Conservation (phyloP, 1,284 basidiomycete species). For the Stereum hirsutum region DNA sequence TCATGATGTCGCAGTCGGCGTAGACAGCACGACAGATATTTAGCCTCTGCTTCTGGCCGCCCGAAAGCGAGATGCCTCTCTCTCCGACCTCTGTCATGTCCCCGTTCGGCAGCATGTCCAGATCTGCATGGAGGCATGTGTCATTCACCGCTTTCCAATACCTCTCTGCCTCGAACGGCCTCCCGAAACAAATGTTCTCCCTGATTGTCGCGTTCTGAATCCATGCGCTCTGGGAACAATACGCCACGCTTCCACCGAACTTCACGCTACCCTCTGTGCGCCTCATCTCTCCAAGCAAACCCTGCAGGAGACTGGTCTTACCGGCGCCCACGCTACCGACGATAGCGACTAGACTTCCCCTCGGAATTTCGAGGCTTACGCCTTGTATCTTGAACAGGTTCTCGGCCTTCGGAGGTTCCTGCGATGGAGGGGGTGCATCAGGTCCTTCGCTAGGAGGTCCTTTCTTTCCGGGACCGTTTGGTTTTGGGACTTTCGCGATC, state of each 20-base stretch:
- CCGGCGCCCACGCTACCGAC: constrained; percentile 56
- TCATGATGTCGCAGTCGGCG: constrained; percentile 77
- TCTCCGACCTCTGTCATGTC: constrained; percentile 92
- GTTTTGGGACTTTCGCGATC: constrained; percentile 9
- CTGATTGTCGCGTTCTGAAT: constrained; percentile 65
- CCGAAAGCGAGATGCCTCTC: constrained; percentile 73
- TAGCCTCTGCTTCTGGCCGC: constrained; percentile 73
- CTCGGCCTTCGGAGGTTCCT: neutral
- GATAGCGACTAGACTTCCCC: constrained; percentile 71
- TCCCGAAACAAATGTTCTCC: constrained; percentile 83
- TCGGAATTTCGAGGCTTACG: constrained; percentile 56
- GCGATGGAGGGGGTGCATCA: neutral
- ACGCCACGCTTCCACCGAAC: constrained; percentile 50
- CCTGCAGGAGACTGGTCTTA: constrained; percentile 70
- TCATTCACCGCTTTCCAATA: constrained; percentile 74
- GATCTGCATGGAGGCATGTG: constrained; percentile 70
- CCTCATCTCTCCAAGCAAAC: constrained; percentile 77
- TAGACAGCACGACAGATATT: constrained; percentile 84
- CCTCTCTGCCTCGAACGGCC: constrained; percentile 67
- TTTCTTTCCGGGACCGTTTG: constrained; percentile 17
- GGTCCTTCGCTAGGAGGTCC: neutral
- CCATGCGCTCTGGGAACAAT: constrained; percentile 53
- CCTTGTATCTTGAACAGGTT: constrained; percentile 47
- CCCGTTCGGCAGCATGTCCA: constrained; percentile 75
- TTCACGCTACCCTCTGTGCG: constrained; percentile 48